Conservation (phyloP, 345 rosid genomes). For the Boechera retrofracta region DNA sequence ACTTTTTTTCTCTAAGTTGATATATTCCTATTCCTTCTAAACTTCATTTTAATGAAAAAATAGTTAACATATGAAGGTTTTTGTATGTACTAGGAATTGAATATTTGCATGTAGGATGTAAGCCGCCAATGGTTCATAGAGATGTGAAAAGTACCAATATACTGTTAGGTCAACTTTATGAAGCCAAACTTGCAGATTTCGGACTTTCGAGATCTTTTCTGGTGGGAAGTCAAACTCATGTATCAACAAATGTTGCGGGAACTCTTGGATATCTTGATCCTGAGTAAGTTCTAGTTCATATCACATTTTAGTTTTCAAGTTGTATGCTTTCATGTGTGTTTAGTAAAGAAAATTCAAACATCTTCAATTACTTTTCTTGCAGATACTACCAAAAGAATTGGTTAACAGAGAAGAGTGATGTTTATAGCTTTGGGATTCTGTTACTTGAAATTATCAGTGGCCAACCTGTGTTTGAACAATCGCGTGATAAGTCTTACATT, state of each 20-base stretch:
- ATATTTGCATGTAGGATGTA: constrained; percentile 51
- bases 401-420: constrained; percentile 51
- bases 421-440: constrained; percentile 50
- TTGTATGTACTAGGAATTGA: constrained; percentile 22
- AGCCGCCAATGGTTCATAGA: constrained; percentile 47
- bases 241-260: constrained; percentile 22
- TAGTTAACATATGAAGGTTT: not conserved
- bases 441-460: constrained; percentile 52
- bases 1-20: not conserved
- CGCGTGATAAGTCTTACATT: constrained; percentile 28
- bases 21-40: not conserved
- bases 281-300: constrained; percentile 35
- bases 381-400: constrained; percentile 36
- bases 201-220: constrained; percentile 47
- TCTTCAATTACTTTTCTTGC: not conserved
- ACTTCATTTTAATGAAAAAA: not conserved
- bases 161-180: constrained; percentile 40
- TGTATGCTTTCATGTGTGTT: not conserved
- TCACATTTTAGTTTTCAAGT: not conserved
- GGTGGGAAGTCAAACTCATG: constrained; percentile 29
- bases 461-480: constrained; percentile 30
- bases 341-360: not conserved
- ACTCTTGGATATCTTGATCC: constrained; percentile 52
- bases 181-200: constrained; percentile 52
- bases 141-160: constrained; percentile 54